Conservation (phyloP, 768 basidiomycete genomes). For the Naematelia aurantialba region DNA sequence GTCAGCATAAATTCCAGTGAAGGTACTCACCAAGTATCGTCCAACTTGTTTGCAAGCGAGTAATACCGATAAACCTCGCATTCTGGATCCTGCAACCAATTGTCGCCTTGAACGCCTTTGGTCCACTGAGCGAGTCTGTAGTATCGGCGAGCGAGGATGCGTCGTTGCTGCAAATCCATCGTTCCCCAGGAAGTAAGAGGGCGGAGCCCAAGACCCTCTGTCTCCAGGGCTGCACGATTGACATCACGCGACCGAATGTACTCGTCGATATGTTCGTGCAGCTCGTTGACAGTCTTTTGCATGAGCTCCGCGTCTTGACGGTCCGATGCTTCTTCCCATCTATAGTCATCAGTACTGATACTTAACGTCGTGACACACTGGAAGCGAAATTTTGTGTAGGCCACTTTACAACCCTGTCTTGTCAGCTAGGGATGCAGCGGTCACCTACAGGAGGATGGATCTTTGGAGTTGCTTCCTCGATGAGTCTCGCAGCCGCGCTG, state of each 20-base stretch:
- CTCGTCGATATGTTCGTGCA: constrained; percentile 25
- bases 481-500: constrained; percentile 31
- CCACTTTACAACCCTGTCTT: constrained; percentile 40
- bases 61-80: constrained; percentile 37
- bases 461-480: constrained; percentile 27
- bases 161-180: background rate
- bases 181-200: constrained; percentile 13
- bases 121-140: constrained; percentile 42
- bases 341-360: constrained; percentile 1
- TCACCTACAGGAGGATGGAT: constrained; percentile 20
- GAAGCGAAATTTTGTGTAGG: constrained; percentile 43
- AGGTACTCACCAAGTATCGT: constrained; percentile 33
- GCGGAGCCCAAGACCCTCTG: constrained; percentile 29
- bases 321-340: constrained; percentile 35
- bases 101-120: constrained; percentile 24
- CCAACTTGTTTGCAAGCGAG: constrained; percentile 33
- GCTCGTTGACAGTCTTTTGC: constrained; percentile 13
- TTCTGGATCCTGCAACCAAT: constrained; percentile 41
- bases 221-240: constrained; percentile 17
- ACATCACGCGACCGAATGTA: constrained; percentile 20
- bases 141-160: constrained; percentile 33
- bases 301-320: constrained; percentile 11
- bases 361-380: constrained; percentile 23
- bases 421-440: background rate
- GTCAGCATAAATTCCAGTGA: background rate